These are phyloP conservation scores for Incumbomyces lentus DNA, from an alignment of 2,329 filamentous ascomycete species.

Conservation along the genomic window DNA sequence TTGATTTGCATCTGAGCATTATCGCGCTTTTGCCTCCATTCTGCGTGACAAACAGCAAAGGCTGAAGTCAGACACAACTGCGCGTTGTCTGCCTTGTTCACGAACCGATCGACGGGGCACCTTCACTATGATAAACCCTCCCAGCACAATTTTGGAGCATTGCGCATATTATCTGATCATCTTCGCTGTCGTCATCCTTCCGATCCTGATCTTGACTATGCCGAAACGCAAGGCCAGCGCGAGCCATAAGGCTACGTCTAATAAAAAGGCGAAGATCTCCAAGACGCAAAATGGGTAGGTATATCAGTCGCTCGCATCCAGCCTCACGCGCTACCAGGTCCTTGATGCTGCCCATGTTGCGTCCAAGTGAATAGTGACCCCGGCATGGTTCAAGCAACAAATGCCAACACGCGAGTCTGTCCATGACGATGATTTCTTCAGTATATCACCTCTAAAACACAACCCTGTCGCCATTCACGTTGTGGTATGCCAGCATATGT, in stretches of 20 bases:
- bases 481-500: no score
- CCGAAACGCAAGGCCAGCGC: constrained; percentile 7
- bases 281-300: neutral
- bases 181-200: neutral
- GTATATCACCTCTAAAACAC: no score
- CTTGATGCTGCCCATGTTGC: neutral
- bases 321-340: constrained; percentile 2
- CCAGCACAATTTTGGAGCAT: neutral
- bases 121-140: no score
- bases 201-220: constrained; percentile 1
- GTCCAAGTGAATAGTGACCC: no score
- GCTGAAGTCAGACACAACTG: neutral
- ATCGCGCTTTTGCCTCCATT: neutral
- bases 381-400: no score
- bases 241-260: neutral
- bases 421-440: no score
- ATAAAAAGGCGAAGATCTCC: constrained; percentile 3
- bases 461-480: no score
- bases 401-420: no score
- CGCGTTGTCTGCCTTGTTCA: neutral
- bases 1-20: neutral
- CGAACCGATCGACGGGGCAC: no score
- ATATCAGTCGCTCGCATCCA: neutral
- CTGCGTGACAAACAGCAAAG: neutral
- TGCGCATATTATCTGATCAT: constrained; percentile 1